Conservation (phyloP, 1,139 yeast species). For the Candida frijolesensis region DNA sequence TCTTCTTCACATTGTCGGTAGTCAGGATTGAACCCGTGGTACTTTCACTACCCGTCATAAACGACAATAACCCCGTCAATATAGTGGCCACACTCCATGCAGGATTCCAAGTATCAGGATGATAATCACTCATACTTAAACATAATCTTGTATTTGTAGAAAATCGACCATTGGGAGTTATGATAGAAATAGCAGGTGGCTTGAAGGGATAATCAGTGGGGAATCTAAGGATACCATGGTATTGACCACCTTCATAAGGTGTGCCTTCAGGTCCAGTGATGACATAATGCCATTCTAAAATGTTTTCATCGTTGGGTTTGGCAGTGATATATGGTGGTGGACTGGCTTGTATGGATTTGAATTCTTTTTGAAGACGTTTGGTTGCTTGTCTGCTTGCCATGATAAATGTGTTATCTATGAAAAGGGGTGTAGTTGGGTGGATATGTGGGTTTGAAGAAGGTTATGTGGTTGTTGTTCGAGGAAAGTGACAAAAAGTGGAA, state of each 20-base stretch:
- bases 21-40: constrained; percentile 45
- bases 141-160: constrained; percentile 79
- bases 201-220: constrained; percentile 89
- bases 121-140: constrained; percentile 87
- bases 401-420: background rate
- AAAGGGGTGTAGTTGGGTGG: too few species aligned
- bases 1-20: constrained; percentile 37
- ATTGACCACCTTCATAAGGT: constrained; percentile 85
- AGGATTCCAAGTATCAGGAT: constrained; percentile 94
- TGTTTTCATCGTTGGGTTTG: constrained; percentile 80
- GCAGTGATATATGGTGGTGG: constrained; percentile 85
- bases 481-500: background rate
- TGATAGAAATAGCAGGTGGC: constrained; percentile 90
- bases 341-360: constrained; percentile 66
- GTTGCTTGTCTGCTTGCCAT: constrained; percentile 56
- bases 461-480: too few species aligned
- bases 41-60: constrained; percentile 65
- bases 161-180: constrained; percentile 85
- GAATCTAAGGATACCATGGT: constrained; percentile 82
- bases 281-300: constrained; percentile 76
- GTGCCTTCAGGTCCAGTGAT: constrained; percentile 86
- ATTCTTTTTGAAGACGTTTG: constrained; percentile 71
- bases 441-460: too few species aligned
- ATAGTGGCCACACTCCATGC: constrained; percentile 93
- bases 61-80: constrained; percentile 79